Conservation (phyloP, 129 eudicot species). For the Dittrichia graveolens region DNA sequence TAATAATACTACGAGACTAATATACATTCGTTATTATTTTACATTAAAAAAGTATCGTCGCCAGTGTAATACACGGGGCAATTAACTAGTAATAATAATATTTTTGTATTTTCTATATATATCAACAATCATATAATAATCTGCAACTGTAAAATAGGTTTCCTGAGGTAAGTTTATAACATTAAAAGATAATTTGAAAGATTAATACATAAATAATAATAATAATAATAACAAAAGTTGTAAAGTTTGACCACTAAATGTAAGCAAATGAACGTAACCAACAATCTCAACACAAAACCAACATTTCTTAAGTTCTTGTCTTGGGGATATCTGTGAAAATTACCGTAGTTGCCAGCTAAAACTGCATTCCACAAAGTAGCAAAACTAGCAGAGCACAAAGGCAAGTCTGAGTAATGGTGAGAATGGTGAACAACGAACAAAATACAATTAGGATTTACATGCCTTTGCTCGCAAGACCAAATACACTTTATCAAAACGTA, state of each 20-base stretch:
- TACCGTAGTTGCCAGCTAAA: constrained; percentile 33
- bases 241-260: background rate
- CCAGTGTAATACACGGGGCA: too few species aligned
- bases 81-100: too few species aligned
- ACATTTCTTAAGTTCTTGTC: constrained; percentile 13
- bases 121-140: too few species aligned
- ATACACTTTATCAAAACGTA: constrained; percentile 24
- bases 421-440: constrained; percentile 20
- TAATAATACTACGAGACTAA: too few species aligned
- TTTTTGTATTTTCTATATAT: too few species aligned
- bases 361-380: constrained; percentile 42
- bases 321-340: constrained; percentile 7
- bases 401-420: constrained; percentile 30
- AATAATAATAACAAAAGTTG: too few species aligned
- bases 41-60: too few species aligned
- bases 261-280: constrained; percentile 5
- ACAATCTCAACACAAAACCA: constrained; percentile 26
- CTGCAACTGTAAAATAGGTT: too few species aligned
- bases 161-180: too few species aligned
- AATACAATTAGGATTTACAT: constrained; percentile 37
- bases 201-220: too few species aligned
- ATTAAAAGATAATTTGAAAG: too few species aligned
- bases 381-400: constrained; percentile 39
- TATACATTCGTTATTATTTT: too few species aligned
- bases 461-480: constrained; percentile 30